Percentiles rank a stretch among this genome's conserved stretches.
Conservation (phyloP, 2,329 filamentous ascomycete genomes). For the Boeremia lycopersici region DNA sequence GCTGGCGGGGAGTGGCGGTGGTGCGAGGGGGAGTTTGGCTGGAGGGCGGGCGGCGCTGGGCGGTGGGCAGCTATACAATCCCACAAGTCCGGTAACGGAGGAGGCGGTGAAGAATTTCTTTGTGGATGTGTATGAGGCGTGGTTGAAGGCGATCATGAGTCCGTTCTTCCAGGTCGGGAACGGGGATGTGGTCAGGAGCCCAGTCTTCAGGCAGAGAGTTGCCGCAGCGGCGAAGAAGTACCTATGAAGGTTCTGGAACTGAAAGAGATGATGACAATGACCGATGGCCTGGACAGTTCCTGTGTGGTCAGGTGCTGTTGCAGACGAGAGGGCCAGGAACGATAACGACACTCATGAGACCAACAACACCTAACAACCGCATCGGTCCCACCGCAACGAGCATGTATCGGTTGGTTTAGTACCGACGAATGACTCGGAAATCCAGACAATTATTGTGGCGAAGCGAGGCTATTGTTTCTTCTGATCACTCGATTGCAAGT, state of each 20-base stretch:
- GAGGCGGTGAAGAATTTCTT: conserved; percentile 97
- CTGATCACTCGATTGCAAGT: not conserved
- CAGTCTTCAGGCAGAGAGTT: conserved; percentile 82
- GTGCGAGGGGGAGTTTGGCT: conserved; percentile 39
- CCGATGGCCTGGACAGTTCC: too few relatives aligned
- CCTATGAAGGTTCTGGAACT: conserved; percentile 58
- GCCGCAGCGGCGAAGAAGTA: conserved; percentile 92
- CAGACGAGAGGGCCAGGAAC: not conserved
- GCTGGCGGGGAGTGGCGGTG: conserved; percentile 24
- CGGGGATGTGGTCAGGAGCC: conserved; percentile 83
- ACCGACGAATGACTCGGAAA: not conserved
- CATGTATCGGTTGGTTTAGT: not conserved
- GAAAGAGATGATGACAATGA: not conserved
- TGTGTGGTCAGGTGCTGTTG: not conserved
- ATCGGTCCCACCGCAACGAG: not conserved
- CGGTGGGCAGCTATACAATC: conserved; percentile 65
- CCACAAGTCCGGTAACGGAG: conserved; percentile 86
- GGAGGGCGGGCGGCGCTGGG: conserved; percentile 37
- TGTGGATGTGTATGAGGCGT: conserved; percentile 92
- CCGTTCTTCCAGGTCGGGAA: conserved; percentile 90
- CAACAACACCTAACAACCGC: not conserved
- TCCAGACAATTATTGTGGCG: not conserved
- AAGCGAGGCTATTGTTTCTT: not conserved
- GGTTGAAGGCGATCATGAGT: conserved; percentile 96
- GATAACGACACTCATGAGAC: not conserved